These are phyloP conservation scores for Aspergillus vadensis DNA, from an alignment of 2,329 filamentous ascomycete species.

Conservation along the genomic window DNA sequence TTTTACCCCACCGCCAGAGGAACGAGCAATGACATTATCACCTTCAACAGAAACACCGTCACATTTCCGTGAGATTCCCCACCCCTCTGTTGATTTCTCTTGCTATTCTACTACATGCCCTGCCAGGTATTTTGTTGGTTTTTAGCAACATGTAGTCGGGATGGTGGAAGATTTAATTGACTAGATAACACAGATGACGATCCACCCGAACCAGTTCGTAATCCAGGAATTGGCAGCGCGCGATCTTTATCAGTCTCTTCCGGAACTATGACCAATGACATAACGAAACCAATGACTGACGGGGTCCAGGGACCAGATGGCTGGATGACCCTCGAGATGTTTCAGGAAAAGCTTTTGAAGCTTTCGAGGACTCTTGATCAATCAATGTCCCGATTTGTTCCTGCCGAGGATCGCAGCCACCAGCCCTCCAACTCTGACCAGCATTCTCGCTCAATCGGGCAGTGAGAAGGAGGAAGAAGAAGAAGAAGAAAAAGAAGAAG, in stretches of 20 bases:
- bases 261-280: conserved; percentile 12
- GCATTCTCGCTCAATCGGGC: conserved; percentile 7
- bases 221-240: conserved; percentile 31
- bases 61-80: conserved; percentile 26
- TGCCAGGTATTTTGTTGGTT: neutral
- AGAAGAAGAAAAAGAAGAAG: neutral
- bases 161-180: conserved; percentile 9
- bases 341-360: conserved; percentile 21
- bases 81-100: conserved; percentile 13
- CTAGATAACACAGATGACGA: conserved; percentile 23
- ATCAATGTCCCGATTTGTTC: conserved; percentile 18
- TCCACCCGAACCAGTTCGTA: conserved; percentile 28
- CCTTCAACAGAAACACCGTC: conserved; percentile 33
- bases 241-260: conserved; percentile 23
- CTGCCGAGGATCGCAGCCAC: conserved; percentile 18
- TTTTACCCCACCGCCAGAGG: conserved; percentile 39
- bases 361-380: conserved; percentile 23
- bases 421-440: conserved; percentile 10
- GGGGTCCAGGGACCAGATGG: conserved; percentile 8
- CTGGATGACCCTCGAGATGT: conserved; percentile 21
- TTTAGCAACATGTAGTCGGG: neutral
- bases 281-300: conserved; percentile 13
- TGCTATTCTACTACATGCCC: neutral
- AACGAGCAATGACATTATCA: conserved; percentile 31
- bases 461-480: neutral